Evolutionary conservation across 345 rosid genomes (phyloP), one percentile per base, ranked within the genome.

Genomic region (Erucastrum elatum): DNA sequence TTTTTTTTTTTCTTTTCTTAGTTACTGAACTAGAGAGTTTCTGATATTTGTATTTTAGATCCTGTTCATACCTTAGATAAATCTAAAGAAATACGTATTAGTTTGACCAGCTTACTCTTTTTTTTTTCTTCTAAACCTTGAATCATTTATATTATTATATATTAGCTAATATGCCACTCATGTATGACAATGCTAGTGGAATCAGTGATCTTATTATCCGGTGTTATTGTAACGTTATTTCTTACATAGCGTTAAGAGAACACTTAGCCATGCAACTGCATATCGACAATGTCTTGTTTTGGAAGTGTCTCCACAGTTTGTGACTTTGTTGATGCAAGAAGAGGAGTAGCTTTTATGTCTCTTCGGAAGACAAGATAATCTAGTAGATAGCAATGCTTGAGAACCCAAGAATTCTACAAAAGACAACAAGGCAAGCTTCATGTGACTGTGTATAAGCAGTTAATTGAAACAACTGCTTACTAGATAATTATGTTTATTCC

Each of bases 401-500:
- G 82, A 86, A 87, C 56, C 97, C 94, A 25, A 92, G 75, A 34
- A 91, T 87, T 61, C 91, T 96, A 29, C 86, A 82, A 59, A 89
- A 85, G 61, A 92, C 71, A 4, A 85, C 71, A 0, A 46, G 70
- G 9, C 88, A 46, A 78, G 84, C 74, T 87, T 77, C 76, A 85
- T 77, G 39, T 82, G 80, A 69, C 84, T 76, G 64, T 80, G 88
- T 21, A 90, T 80, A 68, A 88, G 5, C 3, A 41, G 49, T 41
- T 41, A 10, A 41, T 3, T 71, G 82, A 90, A 94, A 64, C 88
- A 21, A 21, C 21, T 85, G 53, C 84, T 75, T 13, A 71, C 86
- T 2, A 94, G 79, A 73, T 85, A 92, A 81, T 91, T 59, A 94
- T 68, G 76, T 94, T 92, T 63, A 93, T 94, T 51, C 86, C 85